Evolutionary conservation across 2,329 filamentous ascomycete genomes (phyloP), one percentile per base, ranked within the genome.

Genomic region (Trematosphaeria pertusa): DNA sequence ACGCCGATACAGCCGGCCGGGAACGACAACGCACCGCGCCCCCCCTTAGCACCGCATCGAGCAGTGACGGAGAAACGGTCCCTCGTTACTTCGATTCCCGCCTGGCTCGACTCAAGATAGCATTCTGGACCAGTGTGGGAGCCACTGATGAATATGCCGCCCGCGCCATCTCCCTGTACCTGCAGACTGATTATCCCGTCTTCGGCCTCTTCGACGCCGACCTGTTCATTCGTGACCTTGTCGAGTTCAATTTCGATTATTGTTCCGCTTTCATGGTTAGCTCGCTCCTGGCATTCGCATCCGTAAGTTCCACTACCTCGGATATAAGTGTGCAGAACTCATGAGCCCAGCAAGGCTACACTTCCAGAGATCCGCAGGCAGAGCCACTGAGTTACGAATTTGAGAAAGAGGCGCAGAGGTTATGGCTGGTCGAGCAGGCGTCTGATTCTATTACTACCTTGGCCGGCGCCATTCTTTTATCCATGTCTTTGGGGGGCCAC

Each of bases 251-350:
- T n/a, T 43, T 44, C 12, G 30, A 44, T 11, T 48, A 28, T 30
- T 48, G 46, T 32, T 48, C 46, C 7, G 14, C 46, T n/a, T 48
- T 48, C 14, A 19, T 48, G 20, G 46, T 44, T 8, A 39, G 12
- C 19, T 14, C 46, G 14, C 24, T 48, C 12, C 40, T 48, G 12
- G 46, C 34, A 17, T 32, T 48, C 28, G 46, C 46, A 2, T 44
- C 17, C 14, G 41, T 42, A 30, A n/a, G 37, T 42, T 19, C 3
- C 5, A 14, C 18, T 21, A 14, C n/a, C 14, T 31, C 28, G 15
- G 19, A 30, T 11, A 19, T 1, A 4, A 4, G 2, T 19, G 10
- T 5, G 17, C n/a, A 28, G 32, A 37, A 7, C 9, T 14, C 14
- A 32, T 48, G 26, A 40, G 22, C 10, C 20, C 15, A 48, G 45